These are phyloP conservation scores for Phytophthora citrophthora DNA, from an alignment of 352 stramenopile species.

Conservation along the genomic window DNA sequence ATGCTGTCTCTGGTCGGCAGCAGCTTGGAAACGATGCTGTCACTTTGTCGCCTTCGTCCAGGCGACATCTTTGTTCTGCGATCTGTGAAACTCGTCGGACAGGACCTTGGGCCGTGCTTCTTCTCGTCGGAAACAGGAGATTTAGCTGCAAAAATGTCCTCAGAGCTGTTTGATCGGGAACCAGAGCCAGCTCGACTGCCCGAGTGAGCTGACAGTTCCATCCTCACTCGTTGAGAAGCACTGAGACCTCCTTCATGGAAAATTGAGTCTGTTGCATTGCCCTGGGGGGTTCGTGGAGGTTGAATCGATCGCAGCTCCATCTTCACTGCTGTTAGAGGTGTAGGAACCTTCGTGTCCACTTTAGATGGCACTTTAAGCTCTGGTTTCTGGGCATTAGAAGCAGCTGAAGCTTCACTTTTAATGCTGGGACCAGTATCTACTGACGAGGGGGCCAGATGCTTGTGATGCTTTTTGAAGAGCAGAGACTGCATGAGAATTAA, in stretches of 20 bases:
- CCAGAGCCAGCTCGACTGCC: conserved; percentile 31
- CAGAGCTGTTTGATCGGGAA: conserved; percentile 33
- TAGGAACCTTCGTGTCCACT: too few species aligned
- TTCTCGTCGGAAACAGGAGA: conserved; percentile 35
- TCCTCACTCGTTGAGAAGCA: conserved; percentile 62
- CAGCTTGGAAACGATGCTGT: conserved; percentile 55
- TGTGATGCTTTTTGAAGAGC: conserved; percentile 1
- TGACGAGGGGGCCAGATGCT: conserved; percentile 9
- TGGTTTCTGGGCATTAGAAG: not conserved
- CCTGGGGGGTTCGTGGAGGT: conserved; percentile 55
- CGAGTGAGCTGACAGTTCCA: conserved; percentile 44
- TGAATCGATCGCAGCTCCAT: conserved; percentile 15
- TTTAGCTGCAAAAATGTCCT: conserved; percentile 26
- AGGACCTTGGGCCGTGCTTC: conserved; percentile 41
- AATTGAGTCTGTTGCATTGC: conserved; percentile 33
- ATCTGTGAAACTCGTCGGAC: conserved; percentile 36
- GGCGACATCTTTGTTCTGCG: conserved; percentile 13
- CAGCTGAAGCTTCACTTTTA: conserved; percentile 1
- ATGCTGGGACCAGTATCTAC: conserved; percentile 5
- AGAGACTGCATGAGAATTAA: conserved; percentile 4
- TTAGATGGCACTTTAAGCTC: not conserved
- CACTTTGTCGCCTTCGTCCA: conserved; percentile 13
- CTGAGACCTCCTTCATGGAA: conserved; percentile 44
- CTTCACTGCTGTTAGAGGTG: not conserved
- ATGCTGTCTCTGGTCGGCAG: conserved; percentile 57